phyloP scores from a whole-genome alignment of 2,329 filamentous ascomycete genomes.

The Talaromyces sp. region DNA sequence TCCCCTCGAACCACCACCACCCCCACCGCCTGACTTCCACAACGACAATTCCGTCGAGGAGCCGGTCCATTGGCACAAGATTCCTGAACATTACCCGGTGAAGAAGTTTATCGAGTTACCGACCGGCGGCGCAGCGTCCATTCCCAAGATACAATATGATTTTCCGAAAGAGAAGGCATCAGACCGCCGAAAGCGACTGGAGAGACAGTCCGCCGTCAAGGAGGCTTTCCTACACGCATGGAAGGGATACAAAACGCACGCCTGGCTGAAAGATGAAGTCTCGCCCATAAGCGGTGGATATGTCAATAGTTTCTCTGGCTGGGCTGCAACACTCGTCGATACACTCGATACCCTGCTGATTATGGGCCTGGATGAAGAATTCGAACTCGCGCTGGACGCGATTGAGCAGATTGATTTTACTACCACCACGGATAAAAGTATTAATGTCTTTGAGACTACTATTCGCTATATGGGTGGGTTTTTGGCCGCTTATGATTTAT shows the following conservation, averaged over 20 bases:
- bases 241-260: conserved; percentile 75
- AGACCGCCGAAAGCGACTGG: conserved; percentile 60
- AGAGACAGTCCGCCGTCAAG: conserved; percentile 67
- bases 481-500: conserved; percentile 81
- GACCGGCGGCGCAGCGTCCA: conserved; percentile 58
- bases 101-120: conserved; percentile 70
- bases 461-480: conserved; percentile 90
- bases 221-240: conserved; percentile 75
- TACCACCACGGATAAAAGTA: conserved; percentile 62
- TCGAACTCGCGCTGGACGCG: conserved; percentile 70
- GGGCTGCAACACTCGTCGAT: conserved; percentile 86
- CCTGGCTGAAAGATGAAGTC: conserved; percentile 86
- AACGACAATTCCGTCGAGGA: conserved; percentile 7
- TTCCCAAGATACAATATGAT: conserved; percentile 74
- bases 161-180: conserved; percentile 64
- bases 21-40: conserved; percentile 23
- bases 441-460: conserved; percentile 87
- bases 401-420: conserved; percentile 80
- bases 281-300: conserved; percentile 66
- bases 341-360: conserved; percentile 81
- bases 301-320: conserved; percentile 85
- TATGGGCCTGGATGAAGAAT: conserved; percentile 74
- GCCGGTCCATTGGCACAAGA: conserved; percentile 67
- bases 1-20: conserved; percentile 27
- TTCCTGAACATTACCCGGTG: conserved; percentile 74